phyloP scores from a whole-genome alignment of 73 alveolate genomes.

The Diophrys sp. region DNA sequence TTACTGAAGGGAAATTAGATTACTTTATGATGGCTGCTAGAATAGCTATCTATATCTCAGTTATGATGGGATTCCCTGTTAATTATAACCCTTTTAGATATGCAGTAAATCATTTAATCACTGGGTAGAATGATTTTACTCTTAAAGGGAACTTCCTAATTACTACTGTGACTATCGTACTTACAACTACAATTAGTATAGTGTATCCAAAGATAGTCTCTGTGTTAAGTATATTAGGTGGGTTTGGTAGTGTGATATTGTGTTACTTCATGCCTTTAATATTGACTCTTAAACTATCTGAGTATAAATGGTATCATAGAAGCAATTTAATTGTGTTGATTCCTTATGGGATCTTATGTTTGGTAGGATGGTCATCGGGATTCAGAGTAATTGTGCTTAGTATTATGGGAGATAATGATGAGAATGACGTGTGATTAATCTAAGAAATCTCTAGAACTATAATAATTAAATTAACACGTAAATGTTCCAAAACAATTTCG shows the following conservation, averaged over 20 bases:
- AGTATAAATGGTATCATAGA: constrained; percentile 18
- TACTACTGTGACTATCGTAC: constrained; percentile 3
- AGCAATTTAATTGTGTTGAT: constrained; percentile 15
- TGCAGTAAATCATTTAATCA: constrained; percentile 21
- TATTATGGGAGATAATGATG: constrained; percentile 3
- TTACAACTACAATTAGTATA: constrained; percentile 24
- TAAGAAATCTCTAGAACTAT: not conserved
- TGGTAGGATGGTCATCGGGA: constrained; percentile 27
- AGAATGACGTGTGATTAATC: not conserved
- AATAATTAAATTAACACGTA: not conserved
- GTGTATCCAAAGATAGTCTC: constrained; percentile 25
- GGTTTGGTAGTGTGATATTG: constrained; percentile 24
- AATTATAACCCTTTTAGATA: constrained; percentile 39
- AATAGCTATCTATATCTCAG: constrained; percentile 7
- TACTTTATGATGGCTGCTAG: constrained; percentile 25
- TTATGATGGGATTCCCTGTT: constrained; percentile 44
- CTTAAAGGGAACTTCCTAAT: constrained; percentile 20
- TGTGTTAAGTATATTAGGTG: constrained; percentile 47
- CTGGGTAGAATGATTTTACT: constrained; percentile 20
- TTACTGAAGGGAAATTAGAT: constrained; percentile 13
- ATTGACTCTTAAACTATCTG: not conserved
- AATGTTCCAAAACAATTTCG: not conserved
- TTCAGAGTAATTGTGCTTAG: constrained; percentile 11
- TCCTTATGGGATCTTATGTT: constrained; percentile 14
- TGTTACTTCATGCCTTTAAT: constrained; percentile 31